phyloP scores from a whole-genome alignment of 2,329 filamentous ascomycete genomes.

The Didymella segeticola region DNA sequence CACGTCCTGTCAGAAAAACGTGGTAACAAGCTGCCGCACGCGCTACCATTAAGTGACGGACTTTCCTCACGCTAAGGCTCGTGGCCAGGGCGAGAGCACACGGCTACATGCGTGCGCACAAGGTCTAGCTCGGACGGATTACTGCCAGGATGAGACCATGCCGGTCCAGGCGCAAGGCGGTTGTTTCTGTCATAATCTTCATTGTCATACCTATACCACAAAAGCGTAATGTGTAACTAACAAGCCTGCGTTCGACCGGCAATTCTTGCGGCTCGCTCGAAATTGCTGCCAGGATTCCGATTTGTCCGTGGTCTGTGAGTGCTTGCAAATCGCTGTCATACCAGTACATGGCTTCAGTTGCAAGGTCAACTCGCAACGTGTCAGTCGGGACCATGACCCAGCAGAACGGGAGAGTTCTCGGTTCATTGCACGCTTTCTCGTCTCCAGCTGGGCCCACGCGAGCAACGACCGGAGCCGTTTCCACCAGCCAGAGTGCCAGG shows the following conservation, averaged over 20 bases:
- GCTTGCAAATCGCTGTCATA: neutral
- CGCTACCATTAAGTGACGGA: conserved; percentile 6
- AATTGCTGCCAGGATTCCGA: conserved; percentile 30
- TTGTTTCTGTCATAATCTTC: too few relatives aligned
- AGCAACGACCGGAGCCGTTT: conserved; percentile 10
- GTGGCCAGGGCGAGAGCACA: conserved; percentile 25
- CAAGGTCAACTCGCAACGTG: too few relatives aligned
- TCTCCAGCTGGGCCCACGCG: conserved; percentile 15
- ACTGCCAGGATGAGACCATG: conserved; percentile 20
- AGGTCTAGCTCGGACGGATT: conserved; percentile 21
- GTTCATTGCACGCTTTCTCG: conserved; percentile 14
- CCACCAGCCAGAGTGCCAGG: conserved; percentile 23
- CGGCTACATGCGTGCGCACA: conserved; percentile 26
- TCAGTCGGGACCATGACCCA: too few relatives aligned
- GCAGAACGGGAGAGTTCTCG: too few relatives aligned
- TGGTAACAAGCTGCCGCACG: conserved; percentile 9
- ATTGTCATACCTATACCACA: too few relatives aligned
- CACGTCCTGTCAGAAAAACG: conserved; percentile 2
- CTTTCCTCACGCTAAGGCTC: conserved; percentile 1
- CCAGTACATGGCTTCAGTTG: too few relatives aligned
- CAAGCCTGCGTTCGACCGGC: conserved; percentile 26
- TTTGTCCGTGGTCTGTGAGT: conserved; percentile 19
- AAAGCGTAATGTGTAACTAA: conserved; percentile 21
- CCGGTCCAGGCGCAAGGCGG: conserved; percentile 23
- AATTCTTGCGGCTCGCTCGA: conserved; percentile 23